Conservation (phyloP, 139 green algal species). For the Trebouxia sp. region DNA sequence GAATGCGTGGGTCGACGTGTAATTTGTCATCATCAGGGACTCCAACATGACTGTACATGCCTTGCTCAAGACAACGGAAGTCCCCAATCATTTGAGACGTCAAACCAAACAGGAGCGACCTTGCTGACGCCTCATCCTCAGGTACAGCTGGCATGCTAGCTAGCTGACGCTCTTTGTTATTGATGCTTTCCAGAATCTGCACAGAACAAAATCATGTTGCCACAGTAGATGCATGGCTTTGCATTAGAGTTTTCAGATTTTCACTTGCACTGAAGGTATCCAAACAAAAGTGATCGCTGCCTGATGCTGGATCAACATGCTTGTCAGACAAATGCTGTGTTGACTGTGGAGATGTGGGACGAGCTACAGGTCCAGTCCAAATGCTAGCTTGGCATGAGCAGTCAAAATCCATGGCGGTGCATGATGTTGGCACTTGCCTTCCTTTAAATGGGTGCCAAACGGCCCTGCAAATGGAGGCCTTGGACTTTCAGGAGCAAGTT, state of each 20-base stretch:
- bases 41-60: not conserved
- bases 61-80: not conserved
- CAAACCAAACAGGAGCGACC: not conserved
- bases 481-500: not conserved
- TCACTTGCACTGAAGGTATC: no score
- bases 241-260: no score
- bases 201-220: no score
- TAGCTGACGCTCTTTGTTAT: not conserved
- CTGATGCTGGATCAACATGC: no score
- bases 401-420: no score
- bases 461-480: not conserved
- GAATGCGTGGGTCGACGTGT: not conserved
- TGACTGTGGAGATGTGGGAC: no score
- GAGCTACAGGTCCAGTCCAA: no score
- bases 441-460: not conserved
- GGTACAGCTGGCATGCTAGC: not conserved
- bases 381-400: no score
- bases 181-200: not conserved
- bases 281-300: no score
- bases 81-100: not conserved
- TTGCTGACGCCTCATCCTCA: not conserved
- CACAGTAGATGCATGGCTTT: no score
- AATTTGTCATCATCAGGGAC: not conserved
- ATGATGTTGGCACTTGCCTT: no score
- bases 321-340: no score